Evolutionary conservation across 768 basidiomycete species (phyloP), one percentile per base, ranked within the genome.

Genomic region (Lepiota subincarnata): DNA sequence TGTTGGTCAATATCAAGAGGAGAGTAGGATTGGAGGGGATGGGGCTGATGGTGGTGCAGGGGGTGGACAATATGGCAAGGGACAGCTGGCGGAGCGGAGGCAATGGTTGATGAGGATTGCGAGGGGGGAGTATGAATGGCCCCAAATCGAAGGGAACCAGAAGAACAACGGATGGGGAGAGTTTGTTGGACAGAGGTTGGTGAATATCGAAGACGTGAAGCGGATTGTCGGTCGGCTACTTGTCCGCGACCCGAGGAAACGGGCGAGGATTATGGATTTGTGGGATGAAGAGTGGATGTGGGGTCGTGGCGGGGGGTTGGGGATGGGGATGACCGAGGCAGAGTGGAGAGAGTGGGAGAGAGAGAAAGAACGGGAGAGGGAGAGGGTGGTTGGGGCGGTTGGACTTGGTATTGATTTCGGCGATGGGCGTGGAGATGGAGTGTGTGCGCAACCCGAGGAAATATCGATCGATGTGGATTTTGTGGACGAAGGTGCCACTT

Each of bases 101-200:
- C 73, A 72, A 48, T 84, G 86, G 76, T 71, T 94, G 59, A 81
- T 92, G 74, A 75, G 81, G 48, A 92, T 95, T 61, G 92, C 91
- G 12, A 79, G 82, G 63, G 87, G 84, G 40, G 86, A 90, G 63
- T 94, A 84, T 68, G 63, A 72, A 48, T 96, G 89, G 89, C 87
- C 89, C 39, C 50, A 50, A 20, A 53, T 18, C 28, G 52, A 60
- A 18, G 42, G 7, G 12, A 50, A 47, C 6, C 24, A 36, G 43
- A 41, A 18, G 20, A 45, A 39, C 19, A 50, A 34, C 6, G 68
- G 60, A 7, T 64, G 63, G 4, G 68, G 62, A 28, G 71, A 71
- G 57, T 60, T 75, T 44, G 63, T 66, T 51, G 75, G 75, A 3
- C 66, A 56, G 44, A 50, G 60, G 37, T 64, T 79, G 26, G 68